Base-by-base conservation (phyloP, 768 basidiomycete genomes). In the Tylopilus rubrobrunneus region DNA sequence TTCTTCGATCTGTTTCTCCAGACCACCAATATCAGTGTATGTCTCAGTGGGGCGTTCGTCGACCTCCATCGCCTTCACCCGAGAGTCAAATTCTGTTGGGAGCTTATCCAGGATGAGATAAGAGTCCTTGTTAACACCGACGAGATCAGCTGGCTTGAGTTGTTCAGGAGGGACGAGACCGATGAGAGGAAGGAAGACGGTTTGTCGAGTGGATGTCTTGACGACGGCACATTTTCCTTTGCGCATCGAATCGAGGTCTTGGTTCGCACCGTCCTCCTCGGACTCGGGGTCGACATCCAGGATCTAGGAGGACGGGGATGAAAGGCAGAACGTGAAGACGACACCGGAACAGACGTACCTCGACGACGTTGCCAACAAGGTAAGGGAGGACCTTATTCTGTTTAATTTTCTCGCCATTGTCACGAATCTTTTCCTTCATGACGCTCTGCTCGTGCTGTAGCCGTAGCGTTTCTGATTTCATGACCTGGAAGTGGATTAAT, bases 1-100 rank as follows among this genome's bases (percentile, higher is more conserved):
- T 69, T 98, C 97, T 69, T 98, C 97, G 51, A 99, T 98, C 78
- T 99, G 97, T 74, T 98, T 98, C 78, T 98, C 97, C 69, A 99
- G 66, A 23, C 97, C 97, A 71, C 97, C 97, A 56, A 99, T 96
- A 71, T 95, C 93, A 23, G 94, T 95, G 66, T 98, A 98, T 3
- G 86, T 91, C 71, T 98, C 97, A 12, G 95, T 98, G 33, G 97
- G 97, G 48, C 93, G 81, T 70, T 98, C 97, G 61, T 99, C 97
- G 1, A 99, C 97, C 67, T 99, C 97, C 97, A 99, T 99, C 9
- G 97, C 97, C 71, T 98, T 98, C 25, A 99, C 97, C 44, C 97
- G 85, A 34, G 93, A 94, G 71, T 99, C 97, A 66, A 93, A 98
- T 75, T 99, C 97, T 25, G 89, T 90, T 4, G 97, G 97, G 23